Evolutionary conservation across 495 filamentous ascomycete species (phyloP).

Genomic region (Neurospora sublineolata): DNA sequence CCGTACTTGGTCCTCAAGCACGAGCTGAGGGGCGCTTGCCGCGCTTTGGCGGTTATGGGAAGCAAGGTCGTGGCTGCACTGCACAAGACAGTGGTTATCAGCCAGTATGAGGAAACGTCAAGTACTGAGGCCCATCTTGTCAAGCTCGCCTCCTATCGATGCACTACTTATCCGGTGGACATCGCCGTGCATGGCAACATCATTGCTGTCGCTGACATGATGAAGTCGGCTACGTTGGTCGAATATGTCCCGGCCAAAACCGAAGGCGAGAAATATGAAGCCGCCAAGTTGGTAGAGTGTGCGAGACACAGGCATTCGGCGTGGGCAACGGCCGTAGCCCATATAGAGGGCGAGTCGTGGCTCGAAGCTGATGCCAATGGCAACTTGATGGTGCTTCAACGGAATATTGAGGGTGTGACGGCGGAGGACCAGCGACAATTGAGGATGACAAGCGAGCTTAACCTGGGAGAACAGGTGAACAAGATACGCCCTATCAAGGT

Average conservation of each 20-base stretch:
- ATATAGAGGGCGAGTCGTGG: slow-evolving; percentile 56
- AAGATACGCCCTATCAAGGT: slow-evolving; percentile 53
- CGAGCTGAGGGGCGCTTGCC: slow-evolving; percentile 61
- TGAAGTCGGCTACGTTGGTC: slow-evolving; percentile 80
- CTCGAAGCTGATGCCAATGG: slow-evolving; percentile 76
- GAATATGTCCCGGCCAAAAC: slow-evolving; percentile 43
- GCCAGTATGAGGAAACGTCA: slow-evolving; percentile 39
- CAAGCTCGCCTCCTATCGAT: slow-evolving; percentile 62
- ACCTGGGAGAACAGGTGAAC: slow-evolving; percentile 87
- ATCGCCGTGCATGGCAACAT: slow-evolving; percentile 56
- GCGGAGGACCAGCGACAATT: slow-evolving; percentile 61
- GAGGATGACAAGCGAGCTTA: slow-evolving; percentile 65
- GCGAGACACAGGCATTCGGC: slow-evolving; percentile 69
- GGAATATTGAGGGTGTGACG: slow-evolving; percentile 60
- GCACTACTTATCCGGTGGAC: slow-evolving; percentile 76
- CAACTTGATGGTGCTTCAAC: slow-evolving; percentile 68
- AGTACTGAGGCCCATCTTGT: slow-evolving; percentile 42
- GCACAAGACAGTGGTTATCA: slow-evolving; percentile 71
- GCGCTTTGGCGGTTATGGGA: slow-evolving; percentile 59
- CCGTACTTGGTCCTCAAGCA: slow-evolving; percentile 56
- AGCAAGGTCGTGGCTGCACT: slow-evolving; percentile 72
- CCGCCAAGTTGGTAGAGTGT: slow-evolving; percentile 52
- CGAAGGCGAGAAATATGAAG: slow-evolving; percentile 21
- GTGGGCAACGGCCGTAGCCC: slow-evolving; percentile 68
- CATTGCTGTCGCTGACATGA: slow-evolving; percentile 82